Evolutionary conservation across 106 monocot genomes (phyloP), one percentile per base, ranked within the genome.

Genomic region (Apostasia shenzhenica): DNA sequence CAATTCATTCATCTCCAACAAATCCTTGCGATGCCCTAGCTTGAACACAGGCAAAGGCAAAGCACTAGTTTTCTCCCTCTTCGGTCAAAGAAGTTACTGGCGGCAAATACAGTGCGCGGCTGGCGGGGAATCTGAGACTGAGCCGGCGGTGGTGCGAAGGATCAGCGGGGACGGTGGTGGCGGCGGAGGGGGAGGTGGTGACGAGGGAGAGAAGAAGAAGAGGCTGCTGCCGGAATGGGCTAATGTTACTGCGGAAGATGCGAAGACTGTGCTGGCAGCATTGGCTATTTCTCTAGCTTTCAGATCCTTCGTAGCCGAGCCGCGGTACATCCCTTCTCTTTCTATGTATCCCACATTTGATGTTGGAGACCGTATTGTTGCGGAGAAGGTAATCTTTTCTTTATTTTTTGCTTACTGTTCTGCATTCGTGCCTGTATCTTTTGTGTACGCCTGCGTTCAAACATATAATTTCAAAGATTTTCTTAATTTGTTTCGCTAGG

Each of bases 331-430:
- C 41, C 97, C 97, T 43, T 92, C 92, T 1, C 85, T 99, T 52
- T 99, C 97, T 2, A 99, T 99, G 97, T 99, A 87, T 71, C 97
- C 97, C 10, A 99, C 97, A 14, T 99, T 92, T 53, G 85, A 89
- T 70, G 83, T 99, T 13, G 97, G 97, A 38, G 97, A 99, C 57
- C 87, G 92, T 39, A 62, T 99, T 61, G 97, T 99, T 41, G 97
- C 97, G 1, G 97, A 99, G 66, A 99, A 99, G 87, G 97, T 95
- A 67, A 40, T 2, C 1, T 7, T 13, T 68, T 48, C 64, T 39
- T n/a, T 68, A 13, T 66, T 62, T 26, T 48, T 65, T 37, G 48
- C 1, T 61, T 3, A 12, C 4, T 45, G 3, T 45, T 62, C 45
- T 62, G 62, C 45, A 1, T 12, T 62, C 62, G 14, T 60, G 3